Evolutionary conservation across 2,329 filamentous ascomycete genomes (phyloP).

Genomic region (Fusarium globosum): DNA sequence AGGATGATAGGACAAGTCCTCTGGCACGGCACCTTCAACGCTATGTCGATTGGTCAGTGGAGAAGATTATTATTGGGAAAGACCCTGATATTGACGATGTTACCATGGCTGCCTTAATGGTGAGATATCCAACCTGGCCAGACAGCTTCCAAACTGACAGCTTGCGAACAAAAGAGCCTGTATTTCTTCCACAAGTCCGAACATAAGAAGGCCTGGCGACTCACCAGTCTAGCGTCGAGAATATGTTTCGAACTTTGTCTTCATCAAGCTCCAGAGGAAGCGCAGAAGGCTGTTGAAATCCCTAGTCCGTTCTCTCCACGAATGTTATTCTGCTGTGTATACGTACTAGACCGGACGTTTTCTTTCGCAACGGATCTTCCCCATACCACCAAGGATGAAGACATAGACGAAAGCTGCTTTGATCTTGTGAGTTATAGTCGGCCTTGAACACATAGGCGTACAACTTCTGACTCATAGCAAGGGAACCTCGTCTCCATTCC

Average conservation of each 20-base stretch:
- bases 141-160: fast-evolving
- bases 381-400: neutral
- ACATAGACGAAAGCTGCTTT: neutral
- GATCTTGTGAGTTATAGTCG: neutral
- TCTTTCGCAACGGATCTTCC: neutral
- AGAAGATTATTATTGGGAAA: neutral
- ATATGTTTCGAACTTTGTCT: neutral
- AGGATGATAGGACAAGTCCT: fast-evolving
- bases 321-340: neutral
- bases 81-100: neutral
- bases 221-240: neutral
- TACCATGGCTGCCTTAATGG: neutral
- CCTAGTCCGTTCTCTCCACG: neutral
- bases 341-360: neutral
- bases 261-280: neutral
- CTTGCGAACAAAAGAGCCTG: neutral
- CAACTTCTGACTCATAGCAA: fast-evolving
- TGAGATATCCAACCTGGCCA: neutral
- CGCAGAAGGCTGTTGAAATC: too few relatives aligned
- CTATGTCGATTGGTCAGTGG: neutral
- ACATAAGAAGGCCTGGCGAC: neutral
- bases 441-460: fast-evolving
- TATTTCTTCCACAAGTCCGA: neutral
- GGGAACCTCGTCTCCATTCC: neutral
- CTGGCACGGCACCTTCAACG: neutral